These are phyloP conservation scores for Angomonas deanei DNA, from an alignment of 208 protist genomes.

Conservation along the genomic window DNA sequence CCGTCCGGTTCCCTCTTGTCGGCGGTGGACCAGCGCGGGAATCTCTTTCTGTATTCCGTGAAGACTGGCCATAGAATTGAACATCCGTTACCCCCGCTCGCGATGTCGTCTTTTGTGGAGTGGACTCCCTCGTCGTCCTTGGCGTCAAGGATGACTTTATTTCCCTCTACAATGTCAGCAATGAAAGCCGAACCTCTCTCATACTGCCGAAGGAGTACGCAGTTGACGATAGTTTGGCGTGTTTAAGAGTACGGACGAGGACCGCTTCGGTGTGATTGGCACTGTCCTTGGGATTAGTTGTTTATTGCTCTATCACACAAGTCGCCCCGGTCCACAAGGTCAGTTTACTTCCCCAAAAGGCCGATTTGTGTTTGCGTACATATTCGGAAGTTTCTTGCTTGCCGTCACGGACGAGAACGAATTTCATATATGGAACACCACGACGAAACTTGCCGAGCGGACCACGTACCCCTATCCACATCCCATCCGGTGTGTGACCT, in stretches of 20 bases:
- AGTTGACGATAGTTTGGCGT: slow-evolving; percentile 13
- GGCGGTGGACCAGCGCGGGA: slow-evolving; percentile 17
- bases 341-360: neutral
- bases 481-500: slow-evolving; percentile 27
- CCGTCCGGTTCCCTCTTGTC: slow-evolving; percentile 17
- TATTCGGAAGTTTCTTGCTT: slow-evolving; percentile 57
- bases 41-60: slow-evolving; percentile 36
- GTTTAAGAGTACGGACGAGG: neutral
- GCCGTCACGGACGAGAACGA: slow-evolving; percentile 33
- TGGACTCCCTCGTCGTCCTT: slow-evolving; percentile 34
- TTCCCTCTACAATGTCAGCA: slow-evolving; percentile 18
- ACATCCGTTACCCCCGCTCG: slow-evolving; percentile 20
- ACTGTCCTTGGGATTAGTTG: neutral
- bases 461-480: slow-evolving; percentile 47
- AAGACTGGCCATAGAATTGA: slow-evolving; percentile 16
- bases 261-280: neutral
- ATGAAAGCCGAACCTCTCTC: neutral
- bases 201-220: slow-evolving; percentile 14
- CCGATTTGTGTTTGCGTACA: slow-evolving; percentile 9
- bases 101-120: slow-evolving; percentile 24
- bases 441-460: slow-evolving; percentile 45
- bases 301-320: neutral
- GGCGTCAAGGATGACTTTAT: slow-evolving; percentile 3
- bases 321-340: neutral
- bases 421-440: slow-evolving; percentile 67